phyloP scores from a whole-genome alignment of 2,329 filamentous ascomycete genomes.

The Macrophomina pseudophaseolina region DNA sequence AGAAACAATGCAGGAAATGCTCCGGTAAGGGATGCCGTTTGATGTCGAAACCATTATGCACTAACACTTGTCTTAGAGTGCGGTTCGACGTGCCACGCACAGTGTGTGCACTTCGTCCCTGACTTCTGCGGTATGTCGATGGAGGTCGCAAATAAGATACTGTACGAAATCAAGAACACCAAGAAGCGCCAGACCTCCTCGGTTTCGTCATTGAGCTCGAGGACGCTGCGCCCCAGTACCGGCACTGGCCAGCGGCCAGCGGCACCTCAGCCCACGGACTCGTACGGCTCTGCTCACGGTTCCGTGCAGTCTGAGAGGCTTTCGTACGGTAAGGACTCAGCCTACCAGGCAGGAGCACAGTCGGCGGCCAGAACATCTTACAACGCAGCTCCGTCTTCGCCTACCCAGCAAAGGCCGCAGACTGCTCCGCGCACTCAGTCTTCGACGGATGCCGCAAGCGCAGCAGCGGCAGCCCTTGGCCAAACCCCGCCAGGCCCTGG shows the following conservation, averaged over 20 bases:
- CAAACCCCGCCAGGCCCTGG: constrained; percentile 43
- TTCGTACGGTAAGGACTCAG: constrained; percentile 54
- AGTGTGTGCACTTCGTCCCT: constrained; percentile 92
- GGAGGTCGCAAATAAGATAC: constrained; percentile 92
- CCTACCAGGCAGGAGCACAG: constrained; percentile 45
- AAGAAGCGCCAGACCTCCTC: constrained; percentile 69
- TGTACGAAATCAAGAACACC: constrained; percentile 81
- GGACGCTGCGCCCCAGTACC: constrained; percentile 67
- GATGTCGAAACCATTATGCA: neutral
- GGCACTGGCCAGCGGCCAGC: constrained; percentile 46
- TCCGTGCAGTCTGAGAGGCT: constrained; percentile 49
- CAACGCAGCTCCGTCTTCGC: constrained; percentile 51
- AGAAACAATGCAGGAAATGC: constrained; percentile 94
- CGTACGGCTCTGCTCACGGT: constrained; percentile 47
- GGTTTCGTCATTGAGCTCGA: constrained; percentile 63
- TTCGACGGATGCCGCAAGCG: constrained; percentile 53
- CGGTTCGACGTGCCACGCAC: constrained; percentile 84
- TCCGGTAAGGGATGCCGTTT: constrained; percentile 63
- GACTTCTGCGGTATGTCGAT: constrained; percentile 99
- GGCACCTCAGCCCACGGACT: constrained; percentile 34
- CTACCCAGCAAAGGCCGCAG: constrained; percentile 53
- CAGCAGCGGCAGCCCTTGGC: constrained; percentile 56
- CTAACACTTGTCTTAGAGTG: constrained; percentile 69
- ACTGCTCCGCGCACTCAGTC: constrained; percentile 56
- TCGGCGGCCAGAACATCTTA: constrained; percentile 56